Conservation (phyloP, 192 early-diverging fungal genomes). For the Martensiomyces pterosporus region DNA sequence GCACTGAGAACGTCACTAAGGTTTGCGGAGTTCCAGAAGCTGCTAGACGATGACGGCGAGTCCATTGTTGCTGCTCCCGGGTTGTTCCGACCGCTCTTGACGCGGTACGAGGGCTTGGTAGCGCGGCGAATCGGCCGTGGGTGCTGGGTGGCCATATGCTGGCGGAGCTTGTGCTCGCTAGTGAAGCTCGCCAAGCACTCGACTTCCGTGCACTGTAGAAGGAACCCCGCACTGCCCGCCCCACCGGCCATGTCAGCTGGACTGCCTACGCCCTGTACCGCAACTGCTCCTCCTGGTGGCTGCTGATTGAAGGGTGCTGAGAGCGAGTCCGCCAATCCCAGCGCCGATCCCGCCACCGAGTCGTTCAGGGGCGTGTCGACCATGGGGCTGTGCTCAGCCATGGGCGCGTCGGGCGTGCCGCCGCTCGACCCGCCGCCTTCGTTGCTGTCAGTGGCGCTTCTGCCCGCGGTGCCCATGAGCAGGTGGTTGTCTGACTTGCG, state of each 20-base stretch:
- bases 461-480: slow-evolving; percentile 1
- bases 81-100: not conserved
- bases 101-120: slow-evolving; percentile 34
- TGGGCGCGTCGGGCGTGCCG: not conserved
- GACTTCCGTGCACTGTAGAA: slow-evolving; percentile 38
- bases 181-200: slow-evolving; percentile 29
- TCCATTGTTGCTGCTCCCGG: not conserved
- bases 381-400: not conserved
- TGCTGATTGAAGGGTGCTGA: too few relatives aligned
- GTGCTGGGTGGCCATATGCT: slow-evolving; percentile 30
- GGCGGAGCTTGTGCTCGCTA: slow-evolving; percentile 26
- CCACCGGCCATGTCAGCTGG: not conserved
- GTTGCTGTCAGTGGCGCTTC: not conserved
- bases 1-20: slow-evolving; percentile 20
- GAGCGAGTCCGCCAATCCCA: too few relatives aligned
- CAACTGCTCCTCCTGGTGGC: too few relatives aligned
- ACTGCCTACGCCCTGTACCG: too few relatives aligned
- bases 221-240: not conserved
- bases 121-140: slow-evolving; percentile 45
- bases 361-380: not conserved
- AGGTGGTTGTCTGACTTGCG: slow-evolving; percentile 43
- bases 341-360: not conserved
- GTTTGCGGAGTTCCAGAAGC: slow-evolving; percentile 25
- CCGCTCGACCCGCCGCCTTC: not conserved
- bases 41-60: not conserved